phyloP scores from a whole-genome alignment of 129 eudicot species.

The Saussurea involucrata region DNA sequence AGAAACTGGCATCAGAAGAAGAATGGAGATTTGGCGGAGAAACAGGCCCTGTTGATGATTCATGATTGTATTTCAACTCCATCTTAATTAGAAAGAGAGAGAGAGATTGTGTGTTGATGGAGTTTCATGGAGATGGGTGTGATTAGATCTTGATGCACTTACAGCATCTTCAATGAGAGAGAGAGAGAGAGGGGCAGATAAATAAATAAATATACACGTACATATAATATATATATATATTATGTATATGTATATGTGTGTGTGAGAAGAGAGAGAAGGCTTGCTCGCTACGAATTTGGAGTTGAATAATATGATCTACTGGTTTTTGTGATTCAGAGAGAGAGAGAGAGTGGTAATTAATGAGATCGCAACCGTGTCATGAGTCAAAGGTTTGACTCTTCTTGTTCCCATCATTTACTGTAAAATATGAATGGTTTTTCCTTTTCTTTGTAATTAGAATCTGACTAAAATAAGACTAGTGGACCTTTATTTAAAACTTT shows the following conservation, averaged over 20 bases:
- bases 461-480: background rate
- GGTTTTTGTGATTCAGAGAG: background rate
- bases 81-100: background rate
- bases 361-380: background rate
- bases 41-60: conserved; percentile 19
- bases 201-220: background rate
- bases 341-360: background rate
- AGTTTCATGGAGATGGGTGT: conserved; percentile 24
- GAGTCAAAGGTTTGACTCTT: conserved; percentile 6
- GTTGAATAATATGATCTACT: background rate
- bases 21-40: conserved; percentile 25
- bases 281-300: background rate
- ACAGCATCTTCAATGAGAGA: conserved; percentile 32
- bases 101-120: background rate
- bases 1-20: conserved; percentile 49
- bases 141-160: conserved; percentile 45
- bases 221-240: background rate
- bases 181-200: background rate
- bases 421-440: background rate
- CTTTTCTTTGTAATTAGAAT: background rate
- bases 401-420: conserved; percentile 2
- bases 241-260: conserved; percentile 3
- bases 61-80: conserved; percentile 22
- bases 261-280: background rate
- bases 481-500: no score